Base-by-base conservation (phyloP, 1,284 basidiomycete species). In the Meira miltonrushii region DNA sequence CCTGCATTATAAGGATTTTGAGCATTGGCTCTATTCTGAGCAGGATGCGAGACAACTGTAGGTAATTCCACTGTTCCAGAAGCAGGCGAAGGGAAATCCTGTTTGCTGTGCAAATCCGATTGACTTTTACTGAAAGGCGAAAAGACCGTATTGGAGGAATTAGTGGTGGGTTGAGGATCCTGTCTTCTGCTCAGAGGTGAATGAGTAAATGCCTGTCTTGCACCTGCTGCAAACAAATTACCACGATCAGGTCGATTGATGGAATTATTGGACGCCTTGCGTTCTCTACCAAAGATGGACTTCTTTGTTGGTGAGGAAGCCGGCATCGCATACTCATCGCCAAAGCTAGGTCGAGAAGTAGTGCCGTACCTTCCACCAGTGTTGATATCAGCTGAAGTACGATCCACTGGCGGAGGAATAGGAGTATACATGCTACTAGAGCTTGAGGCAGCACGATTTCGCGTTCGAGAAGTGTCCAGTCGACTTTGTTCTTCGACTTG, bases 241-340 rank as follows among this genome's bases (percentile, higher is more conserved):
- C 40, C 40, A 25, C 21, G 17, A 21, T 25, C 21, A 17, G 17
- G 17, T 48, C 25, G 17, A 12, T 25, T 38, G 53, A 51, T 28
- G 19, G 55, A 47, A 19, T 57, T 33, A 9, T 33, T 40, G 6
- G 52, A 47, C 13, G 28, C 39, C 41, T 61, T 61, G 12, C 58
- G 38, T 25, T 56, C 55, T 48, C 55, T 17, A 33, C 68, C 60
- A 51, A 73, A 72, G 62, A 72, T 68, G 54, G 61, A 46, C n/a
- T 66, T 54, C 58, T 72, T 72, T 39, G 66, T 68, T 1, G 70
- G 70, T 48, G 62, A 68, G 9, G 68, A 64, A 1, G 66, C 51
- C 59, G 64, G 58, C 64, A 64, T 11, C 59, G 61, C 13, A 54
- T 59, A 5, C 56, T 39, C 39, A n/a, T 52, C 55, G 25, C 33